Evolutionary conservation across 495 filamentous ascomycete species (phyloP), one percentile per base, ranked within the genome.

Genomic region (Hypoxylon cercidicola): DNA sequence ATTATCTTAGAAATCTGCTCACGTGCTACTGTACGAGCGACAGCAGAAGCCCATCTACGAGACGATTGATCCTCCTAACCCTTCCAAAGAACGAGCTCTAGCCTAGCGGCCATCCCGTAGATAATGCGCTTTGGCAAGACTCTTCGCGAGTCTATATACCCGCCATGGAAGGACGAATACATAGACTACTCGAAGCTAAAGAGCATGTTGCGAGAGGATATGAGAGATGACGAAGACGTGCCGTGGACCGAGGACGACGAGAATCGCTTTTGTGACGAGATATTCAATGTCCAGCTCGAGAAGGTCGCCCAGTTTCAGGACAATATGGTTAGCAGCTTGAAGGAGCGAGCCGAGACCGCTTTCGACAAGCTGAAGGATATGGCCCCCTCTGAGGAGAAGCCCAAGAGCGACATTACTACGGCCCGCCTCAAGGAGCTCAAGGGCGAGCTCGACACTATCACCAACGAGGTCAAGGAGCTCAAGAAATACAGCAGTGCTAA

Each of bases 241-340:
- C 79, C 77, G 34, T 99, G 95, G 95, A 98, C 96, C 32, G 93
- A 97, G 60, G 88, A 93, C n/a, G 95, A 99, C 77, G 95, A 98
- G 80, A 89, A 89, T 60, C 82, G 82, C 10, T 99, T 99, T 76
- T 93, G 96, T 67, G 93, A 97, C 70, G 95, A 97, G 81, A 78
- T 97, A 51, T 83, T 97, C 70, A 99, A 97, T 74, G 87, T 89
- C 4, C 92, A 99, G 79, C 82, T 99, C 70, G 93, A 98, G 68
- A 98, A 98, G 79, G 95, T 98, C 63, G 89, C 94, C 71, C 79
- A 85, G 39, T 99, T 98, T 77, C 95, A 97, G 74, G 83, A 83
- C 32, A 85, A 90, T 53, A 95, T 86, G 47, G 85, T 89, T 55
- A 80, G 88, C 70, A 82, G 84, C 66, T 82, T 97, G 57, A 85